These are phyloP conservation scores for Exserohilum rostratum DNA, from an alignment of 2,329 filamentous ascomycete species.

Conservation along the genomic window DNA sequence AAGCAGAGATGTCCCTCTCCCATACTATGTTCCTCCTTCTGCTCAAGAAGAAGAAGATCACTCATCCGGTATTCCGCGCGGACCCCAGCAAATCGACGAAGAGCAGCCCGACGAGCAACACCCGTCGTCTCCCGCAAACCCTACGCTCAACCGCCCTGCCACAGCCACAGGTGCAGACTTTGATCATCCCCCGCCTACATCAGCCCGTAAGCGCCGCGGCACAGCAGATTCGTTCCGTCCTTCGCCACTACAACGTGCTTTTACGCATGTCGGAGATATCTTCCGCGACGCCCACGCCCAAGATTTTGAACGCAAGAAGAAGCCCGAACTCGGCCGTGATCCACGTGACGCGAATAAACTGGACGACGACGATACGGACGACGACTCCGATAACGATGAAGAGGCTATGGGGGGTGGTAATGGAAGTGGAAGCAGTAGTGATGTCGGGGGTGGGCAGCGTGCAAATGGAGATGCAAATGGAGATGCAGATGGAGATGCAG, in stretches of 20 bases:
- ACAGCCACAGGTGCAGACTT: conserved; percentile 24
- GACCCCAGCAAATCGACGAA: conserved; percentile 31
- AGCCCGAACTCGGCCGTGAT: conserved; percentile 52
- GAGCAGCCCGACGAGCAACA: conserved; percentile 30
- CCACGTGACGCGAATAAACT: conserved; percentile 38
- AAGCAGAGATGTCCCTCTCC: conserved; percentile 82
- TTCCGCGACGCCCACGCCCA: conserved; percentile 84
- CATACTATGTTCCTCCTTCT: conserved; percentile 64
- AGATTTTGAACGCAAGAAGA: conserved; percentile 85
- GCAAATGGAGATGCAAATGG: not conserved
- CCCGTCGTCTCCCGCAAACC: conserved; percentile 2
- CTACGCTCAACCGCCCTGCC: conserved; percentile 21
- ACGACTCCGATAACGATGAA: conserved; percentile 18
- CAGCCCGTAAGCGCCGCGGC: conserved; percentile 27
- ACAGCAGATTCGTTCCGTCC: conserved; percentile 25
- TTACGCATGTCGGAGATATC: conserved; percentile 67
- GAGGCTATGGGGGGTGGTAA: not conserved
- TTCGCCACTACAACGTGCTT: conserved; percentile 49
- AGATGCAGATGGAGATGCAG: too few species aligned
- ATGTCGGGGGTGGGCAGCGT: not conserved
- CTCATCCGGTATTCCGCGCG: conserved; percentile 9
- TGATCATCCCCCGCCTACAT: conserved; percentile 18
- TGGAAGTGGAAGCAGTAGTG: not conserved
- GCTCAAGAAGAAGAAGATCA: conserved; percentile 11
- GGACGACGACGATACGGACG: conserved; percentile 36